Evolutionary conservation across 1,284 basidiomycete genomes (phyloP).

Genomic region (Cryptococcus jaspeensis): DNA sequence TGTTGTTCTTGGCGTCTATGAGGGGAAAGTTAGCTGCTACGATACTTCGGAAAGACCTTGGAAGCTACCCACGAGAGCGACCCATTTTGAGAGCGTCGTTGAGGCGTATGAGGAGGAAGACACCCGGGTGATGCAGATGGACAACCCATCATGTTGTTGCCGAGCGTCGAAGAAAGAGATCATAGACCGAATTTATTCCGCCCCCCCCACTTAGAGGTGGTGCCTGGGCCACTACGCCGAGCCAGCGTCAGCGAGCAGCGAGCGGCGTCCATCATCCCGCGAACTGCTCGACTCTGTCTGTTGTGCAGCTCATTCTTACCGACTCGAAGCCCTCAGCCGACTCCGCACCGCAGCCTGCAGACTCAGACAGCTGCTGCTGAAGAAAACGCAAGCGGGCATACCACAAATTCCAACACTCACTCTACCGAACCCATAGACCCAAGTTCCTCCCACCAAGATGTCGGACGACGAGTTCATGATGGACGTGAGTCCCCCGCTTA

Average conservation of each 20-base stretch:
- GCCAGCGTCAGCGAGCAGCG: too few species aligned
- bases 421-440: too few species aligned
- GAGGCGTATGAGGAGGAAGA: neutral
- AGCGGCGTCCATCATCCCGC: too few species aligned
- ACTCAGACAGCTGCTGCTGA: too few species aligned
- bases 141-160: slow-evolving; percentile 3
- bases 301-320: too few species aligned
- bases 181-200: slow-evolving; percentile 4
- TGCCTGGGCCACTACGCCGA: too few species aligned
- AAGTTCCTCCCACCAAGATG: slow-evolving; percentile 27
- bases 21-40: neutral
- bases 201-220: neutral
- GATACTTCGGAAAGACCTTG: neutral
- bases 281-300: too few species aligned
- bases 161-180: neutral
- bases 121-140: neutral
- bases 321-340: too few species aligned
- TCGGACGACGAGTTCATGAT: slow-evolving; percentile 55
- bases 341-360: too few species aligned
- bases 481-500: slow-evolving; percentile 45
- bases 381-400: too few species aligned
- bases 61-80: slow-evolving; percentile 12
- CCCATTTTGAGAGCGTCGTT: slow-evolving; percentile 2
- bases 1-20: slow-evolving; percentile 49
- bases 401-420: too few species aligned